These are phyloP conservation scores for Asterella californica DNA, from an alignment of 225 moss, liverwort and hornwort species.

Conservation along the genomic window DNA sequence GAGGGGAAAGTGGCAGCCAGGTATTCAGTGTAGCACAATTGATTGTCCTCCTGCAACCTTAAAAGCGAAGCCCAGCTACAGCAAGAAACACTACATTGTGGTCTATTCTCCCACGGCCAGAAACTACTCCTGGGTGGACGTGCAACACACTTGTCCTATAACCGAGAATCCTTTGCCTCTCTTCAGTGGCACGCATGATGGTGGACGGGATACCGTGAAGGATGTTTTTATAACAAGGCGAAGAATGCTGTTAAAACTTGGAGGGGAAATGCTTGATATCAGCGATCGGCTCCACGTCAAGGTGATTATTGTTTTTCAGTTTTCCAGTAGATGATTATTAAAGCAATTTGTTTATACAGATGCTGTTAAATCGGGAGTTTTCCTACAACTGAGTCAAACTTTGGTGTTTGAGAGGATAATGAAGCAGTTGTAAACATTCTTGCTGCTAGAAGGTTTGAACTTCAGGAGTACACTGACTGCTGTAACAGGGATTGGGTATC, in stretches of 20 bases:
- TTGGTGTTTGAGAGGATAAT: neutral
- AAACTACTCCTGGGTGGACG: constrained; percentile 83
- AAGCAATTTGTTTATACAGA: neutral
- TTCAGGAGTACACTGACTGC: neutral
- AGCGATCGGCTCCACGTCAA: constrained; percentile 88
- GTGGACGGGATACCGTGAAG: constrained; percentile 56
- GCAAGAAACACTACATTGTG: constrained; percentile 77
- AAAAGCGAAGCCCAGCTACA: constrained; percentile 85
- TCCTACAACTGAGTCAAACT: neutral
- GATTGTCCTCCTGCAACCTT: constrained; percentile 79
- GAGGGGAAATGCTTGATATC: constrained; percentile 95
- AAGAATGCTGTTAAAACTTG: constrained; percentile 77
- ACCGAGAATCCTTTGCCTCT: constrained; percentile 59
- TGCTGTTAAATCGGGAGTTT: neutral
- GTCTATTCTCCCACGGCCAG: constrained; percentile 60
- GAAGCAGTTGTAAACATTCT: neutral
- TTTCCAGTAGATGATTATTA: constrained; percentile 44
- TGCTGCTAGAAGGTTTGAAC: neutral
- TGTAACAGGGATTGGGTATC: neutral
- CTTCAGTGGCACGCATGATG: constrained; percentile 61
- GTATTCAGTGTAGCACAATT: constrained; percentile 58
- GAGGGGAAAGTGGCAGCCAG: constrained; percentile 96
- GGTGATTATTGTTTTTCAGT: constrained; percentile 41
- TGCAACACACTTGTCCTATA: constrained; percentile 62
- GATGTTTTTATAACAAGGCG: constrained; percentile 70